phyloP scores from a whole-genome alignment of 805 yeast genomes.

The Lachancea mirantina region DNA sequence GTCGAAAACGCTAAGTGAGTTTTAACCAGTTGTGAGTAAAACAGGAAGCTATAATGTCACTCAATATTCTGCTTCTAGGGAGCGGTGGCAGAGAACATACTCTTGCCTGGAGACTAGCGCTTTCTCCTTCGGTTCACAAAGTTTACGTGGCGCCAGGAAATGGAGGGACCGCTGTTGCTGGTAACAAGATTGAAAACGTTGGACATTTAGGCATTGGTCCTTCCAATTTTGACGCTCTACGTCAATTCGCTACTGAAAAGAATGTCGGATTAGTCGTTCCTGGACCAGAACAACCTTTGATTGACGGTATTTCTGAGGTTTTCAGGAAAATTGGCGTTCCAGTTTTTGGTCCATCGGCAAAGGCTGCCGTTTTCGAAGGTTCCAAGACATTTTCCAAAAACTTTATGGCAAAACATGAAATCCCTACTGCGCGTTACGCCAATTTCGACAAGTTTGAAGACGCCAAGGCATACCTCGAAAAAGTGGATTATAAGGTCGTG shows the following conservation, averaged over 20 bases:
- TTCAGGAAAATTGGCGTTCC: constrained; percentile 84
- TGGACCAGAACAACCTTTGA: constrained; percentile 99
- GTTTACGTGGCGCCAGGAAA: constrained; percentile 95
- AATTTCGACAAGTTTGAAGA: constrained; percentile 71
- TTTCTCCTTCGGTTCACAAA: constrained; percentile 61
- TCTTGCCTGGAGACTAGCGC: constrained; percentile 81
- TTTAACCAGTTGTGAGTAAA: too few relatives aligned
- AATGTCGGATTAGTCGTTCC: constrained; percentile 74
- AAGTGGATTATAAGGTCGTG: constrained; percentile 69
- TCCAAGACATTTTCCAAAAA: constrained; percentile 91
- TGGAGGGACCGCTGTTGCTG: constrained; percentile 69
- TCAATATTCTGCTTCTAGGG: constrained; percentile 80
- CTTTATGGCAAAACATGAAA: constrained; percentile 84
- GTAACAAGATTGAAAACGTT: constrained; percentile 58
- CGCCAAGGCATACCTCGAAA: constrained; percentile 64
- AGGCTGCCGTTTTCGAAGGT: constrained; percentile 94
- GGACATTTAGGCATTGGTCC: constrained; percentile 53
- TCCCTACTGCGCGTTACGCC: constrained; percentile 89
- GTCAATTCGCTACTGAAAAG: constrained; percentile 64
- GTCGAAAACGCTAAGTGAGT: too few relatives aligned
- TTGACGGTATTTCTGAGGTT: constrained; percentile 75
- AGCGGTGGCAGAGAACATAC: constrained; percentile 99
- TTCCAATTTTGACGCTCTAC: constrained; percentile 61
- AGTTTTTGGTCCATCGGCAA: constrained; percentile 90
- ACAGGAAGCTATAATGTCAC: constrained; percentile 19